Evolutionary conservation across 1,139 yeast genomes (phyloP), one percentile per base, ranked within the genome.

Genomic region (Candida freyschussii): DNA sequence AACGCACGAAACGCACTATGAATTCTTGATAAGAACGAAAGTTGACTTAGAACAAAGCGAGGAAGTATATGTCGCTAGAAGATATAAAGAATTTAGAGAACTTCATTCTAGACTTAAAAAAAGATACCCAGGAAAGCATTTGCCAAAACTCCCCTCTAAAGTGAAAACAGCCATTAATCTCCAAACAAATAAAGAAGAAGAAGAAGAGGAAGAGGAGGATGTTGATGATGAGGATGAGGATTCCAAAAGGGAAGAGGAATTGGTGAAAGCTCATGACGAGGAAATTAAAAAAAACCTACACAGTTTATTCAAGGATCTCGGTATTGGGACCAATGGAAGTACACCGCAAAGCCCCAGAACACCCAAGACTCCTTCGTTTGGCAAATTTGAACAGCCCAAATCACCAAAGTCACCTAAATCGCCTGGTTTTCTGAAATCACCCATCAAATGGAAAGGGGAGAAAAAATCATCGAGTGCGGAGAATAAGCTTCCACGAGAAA

Each of bases 71-170:
- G 72, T 81, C 1, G 67, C 75, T 0, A 67, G 86, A 34, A 60
- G 80, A 7, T 87, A 84, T 51, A 62, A 70, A 5, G 85, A 84
- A 13, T 87, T 89, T 52, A 68, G 65, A 38, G 58, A 58, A 4
- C 59, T 89, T 24, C 76, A 79, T 34, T 57, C 61, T 17, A 52
- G 57, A 11, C 59, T 87, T 36, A 70, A 67, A 36, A 62, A 62
- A 29, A 64, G 62, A 32, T 80, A 75, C 45, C 94, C 96, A 0
- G 95, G 94, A 0, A 67, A 79, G 30, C 71, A 71, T 50, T 51
- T 84, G 20, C 82, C 93, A 0, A 67, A 66, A 9, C 59, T 83
- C 11, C 86, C 96, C 48, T 50, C 72, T 30, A 60, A 78, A 60
- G 67, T 70, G 55, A 62, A 45, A 34, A 40, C 51, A 9, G 56